Conservation (phyloP, 106 monocot genomes). For the Amphibolis antarctica region DNA sequence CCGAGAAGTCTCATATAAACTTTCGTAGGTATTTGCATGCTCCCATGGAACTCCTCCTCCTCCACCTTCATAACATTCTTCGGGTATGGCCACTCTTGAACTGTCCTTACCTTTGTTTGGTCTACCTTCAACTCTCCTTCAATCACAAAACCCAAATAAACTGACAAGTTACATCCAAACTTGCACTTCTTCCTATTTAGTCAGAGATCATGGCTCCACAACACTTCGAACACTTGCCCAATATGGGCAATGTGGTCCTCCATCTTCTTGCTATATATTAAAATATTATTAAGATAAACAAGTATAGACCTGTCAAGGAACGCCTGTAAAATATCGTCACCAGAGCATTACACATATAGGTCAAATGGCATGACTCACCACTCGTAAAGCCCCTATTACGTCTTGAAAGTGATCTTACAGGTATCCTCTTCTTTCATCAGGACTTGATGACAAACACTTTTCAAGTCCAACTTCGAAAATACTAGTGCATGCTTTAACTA, state of each 20-base stretch:
- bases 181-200: slow-evolving; percentile 4
- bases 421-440: background rate
- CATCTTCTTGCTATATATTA: background rate
- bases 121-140: background rate
- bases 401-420: slow-evolving; percentile 2
- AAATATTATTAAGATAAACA: slow-evolving; percentile 2
- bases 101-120: background rate
- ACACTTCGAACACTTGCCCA: background rate
- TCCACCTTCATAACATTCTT: background rate
- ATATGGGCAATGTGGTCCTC: background rate
- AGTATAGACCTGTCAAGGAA: background rate
- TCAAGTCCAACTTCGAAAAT: slow-evolving; percentile 7
- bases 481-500: background rate
- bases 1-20: too few species aligned
- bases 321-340: background rate
- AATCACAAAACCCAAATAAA: background rate
- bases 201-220: background rate
- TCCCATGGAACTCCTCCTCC: background rate
- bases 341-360: too few species aligned
- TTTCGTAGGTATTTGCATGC: background rate
- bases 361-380: slow-evolving; percentile 2
- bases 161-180: background rate
- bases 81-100: background rate
- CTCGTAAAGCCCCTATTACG: background rate
- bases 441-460: slow-evolving; percentile 7